A percentile compares a stretch with the other conserved stretches of the same genome.
Conservation (phyloP, 1,284 basidiomycete genomes). For the Heterobasidion annosum region DNA sequence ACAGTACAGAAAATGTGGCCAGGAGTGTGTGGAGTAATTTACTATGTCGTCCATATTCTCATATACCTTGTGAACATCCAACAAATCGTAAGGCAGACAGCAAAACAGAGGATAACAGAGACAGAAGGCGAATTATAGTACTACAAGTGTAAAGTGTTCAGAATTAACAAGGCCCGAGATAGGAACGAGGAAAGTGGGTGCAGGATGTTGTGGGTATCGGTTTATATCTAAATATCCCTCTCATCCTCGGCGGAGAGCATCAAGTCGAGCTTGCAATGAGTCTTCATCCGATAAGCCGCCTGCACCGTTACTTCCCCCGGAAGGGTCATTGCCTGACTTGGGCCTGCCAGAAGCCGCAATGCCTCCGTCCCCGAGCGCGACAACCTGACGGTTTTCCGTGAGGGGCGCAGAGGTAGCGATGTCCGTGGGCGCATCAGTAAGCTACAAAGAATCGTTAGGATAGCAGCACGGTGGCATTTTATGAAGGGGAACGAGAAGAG, state of each 20-base stretch:
- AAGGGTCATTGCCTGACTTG: conserved; percentile 21
- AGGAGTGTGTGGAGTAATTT: background rate
- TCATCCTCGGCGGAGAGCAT: conserved; percentile 65
- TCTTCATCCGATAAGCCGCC: conserved; percentile 70
- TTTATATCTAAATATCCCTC: too few relatives aligned
- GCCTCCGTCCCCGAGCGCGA: conserved; percentile 67
- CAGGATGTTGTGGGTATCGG: too few relatives aligned
- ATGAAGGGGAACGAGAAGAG: conserved; percentile 33
- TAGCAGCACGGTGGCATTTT: conserved; percentile 4
- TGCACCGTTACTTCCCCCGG: conserved; percentile 30
- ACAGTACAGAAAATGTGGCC: background rate
- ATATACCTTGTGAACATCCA: background rate
- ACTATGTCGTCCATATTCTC: background rate
- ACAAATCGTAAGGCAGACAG: background rate
- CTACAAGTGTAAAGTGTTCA: too few relatives aligned
- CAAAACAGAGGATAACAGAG: background rate
- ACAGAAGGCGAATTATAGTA: background rate
- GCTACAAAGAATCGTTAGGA: conserved; percentile 30
- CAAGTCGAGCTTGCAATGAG: conserved; percentile 79
- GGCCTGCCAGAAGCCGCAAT: conserved; percentile 25
- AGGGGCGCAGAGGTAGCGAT: conserved; percentile 57
- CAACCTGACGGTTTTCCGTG: conserved; percentile 59
- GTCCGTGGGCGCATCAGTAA: conserved; percentile 76
- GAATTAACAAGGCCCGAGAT: too few relatives aligned
- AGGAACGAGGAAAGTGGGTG: too few relatives aligned